Evolutionary conservation across 257 asterid genomes (phyloP), one percentile per base, ranked within the genome.

Genomic region (Thymus mandschuricus): DNA sequence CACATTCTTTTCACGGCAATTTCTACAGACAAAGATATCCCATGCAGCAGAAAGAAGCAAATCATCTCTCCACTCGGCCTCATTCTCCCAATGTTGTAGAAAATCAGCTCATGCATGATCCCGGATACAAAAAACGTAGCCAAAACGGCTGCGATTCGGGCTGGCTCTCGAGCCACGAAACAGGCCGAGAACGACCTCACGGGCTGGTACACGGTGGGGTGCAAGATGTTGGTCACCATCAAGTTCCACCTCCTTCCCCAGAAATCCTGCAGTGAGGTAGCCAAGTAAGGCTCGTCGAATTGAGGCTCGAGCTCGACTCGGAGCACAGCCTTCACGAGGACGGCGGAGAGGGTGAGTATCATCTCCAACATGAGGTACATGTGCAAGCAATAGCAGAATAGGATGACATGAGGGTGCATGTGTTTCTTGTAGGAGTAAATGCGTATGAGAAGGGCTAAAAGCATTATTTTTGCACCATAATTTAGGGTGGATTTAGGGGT

Each of bases 221-320:
- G 79, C 0, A 89, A 55, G 66, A 83, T 80, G 27, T 85, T 85
- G 0, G 92, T 51, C 0, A 83, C 89, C 84, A 81, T 80, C 6
- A 86, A 46, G 69, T 89, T 89, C 93, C 96, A 89, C 55, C 93
- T 78, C 15, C 72, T 74, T 0, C 93, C 88, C 91, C 96, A 89
- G 52, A 87, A 89, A 62, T 89, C 89, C 11, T 85, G 91, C 0
- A 87, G 72, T 0, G 93, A 89, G 1, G 87, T 87, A 6, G 91
- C 66, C 5, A 81, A n/a, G 64, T 85, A 84, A 1, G 88, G 91
- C 1, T 83, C 84, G 4, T 89, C 56, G 40, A 85, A 89, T 1
- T 75, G 90, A 0, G 79, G 80, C 65, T 85, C 93, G 13, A 89
- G 75, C 57, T 85, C 88, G 11, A 79, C 76, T 1, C 77, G 58